phyloP scores from a whole-genome alignment of 2,329 filamentous ascomycete species.

The Stagonosporopsis vannaccii region DNA sequence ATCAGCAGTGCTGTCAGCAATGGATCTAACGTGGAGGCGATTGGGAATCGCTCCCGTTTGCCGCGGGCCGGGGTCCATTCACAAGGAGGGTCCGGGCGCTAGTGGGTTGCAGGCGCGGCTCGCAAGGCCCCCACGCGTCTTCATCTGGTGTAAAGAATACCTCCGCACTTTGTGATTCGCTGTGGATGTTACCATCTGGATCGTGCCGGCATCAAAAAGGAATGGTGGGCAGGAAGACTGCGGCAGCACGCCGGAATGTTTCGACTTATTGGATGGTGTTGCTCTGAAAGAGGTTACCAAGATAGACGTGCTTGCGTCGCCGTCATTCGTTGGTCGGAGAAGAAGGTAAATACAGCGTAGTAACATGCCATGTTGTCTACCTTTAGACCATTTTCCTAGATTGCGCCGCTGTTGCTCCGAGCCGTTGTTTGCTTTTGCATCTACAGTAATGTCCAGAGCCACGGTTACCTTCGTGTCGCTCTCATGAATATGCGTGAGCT shows the following conservation, averaged over 20 bases:
- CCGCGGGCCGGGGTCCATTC: constrained; percentile 19
- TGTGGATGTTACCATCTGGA: neutral
- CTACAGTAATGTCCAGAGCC: constrained; percentile 1
- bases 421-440: constrained; percentile 19
- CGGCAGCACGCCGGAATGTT: constrained; percentile 2
- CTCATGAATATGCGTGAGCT: constrained; percentile 38
- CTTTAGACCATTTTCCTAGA: constrained; percentile 20
- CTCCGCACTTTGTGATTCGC: constrained; percentile 13
- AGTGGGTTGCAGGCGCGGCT: neutral
- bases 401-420: constrained; percentile 27
- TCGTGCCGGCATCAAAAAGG: neutral
- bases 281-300: constrained; percentile 5
- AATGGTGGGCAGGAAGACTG: neutral
- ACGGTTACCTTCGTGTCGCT: constrained; percentile 14
- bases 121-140: constrained; percentile 3
- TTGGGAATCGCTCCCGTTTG: constrained; percentile 15
- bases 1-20: neutral
- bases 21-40: neutral
- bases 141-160: neutral
- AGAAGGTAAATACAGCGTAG: constrained; percentile 12
- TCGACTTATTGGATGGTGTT: constrained; percentile 1
- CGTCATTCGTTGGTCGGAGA: constrained; percentile 2
- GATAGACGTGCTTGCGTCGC: constrained; percentile 1
- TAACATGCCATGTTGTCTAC: constrained; percentile 18
- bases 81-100: neutral